Conservation (phyloP, 495 filamentous ascomycete genomes). For the Xylaria flabelliformis region DNA sequence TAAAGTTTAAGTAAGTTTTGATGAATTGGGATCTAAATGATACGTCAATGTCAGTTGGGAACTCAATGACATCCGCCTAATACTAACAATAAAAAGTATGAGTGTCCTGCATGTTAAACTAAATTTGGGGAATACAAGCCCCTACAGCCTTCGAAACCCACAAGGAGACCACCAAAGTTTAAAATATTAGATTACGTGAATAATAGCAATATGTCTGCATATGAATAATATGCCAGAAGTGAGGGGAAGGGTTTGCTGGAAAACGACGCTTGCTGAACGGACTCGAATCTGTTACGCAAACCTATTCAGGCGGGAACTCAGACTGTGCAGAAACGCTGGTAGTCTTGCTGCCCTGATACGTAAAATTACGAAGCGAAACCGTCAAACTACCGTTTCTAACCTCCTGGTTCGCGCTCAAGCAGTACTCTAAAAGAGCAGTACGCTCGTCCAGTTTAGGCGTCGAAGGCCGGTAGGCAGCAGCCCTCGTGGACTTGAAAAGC, state of each 20-base stretch:
- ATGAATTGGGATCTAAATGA: neutral
- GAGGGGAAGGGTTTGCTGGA: neutral
- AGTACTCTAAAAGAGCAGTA: neutral
- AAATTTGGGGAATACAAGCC: neutral
- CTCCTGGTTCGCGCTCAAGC: conserved; percentile 10
- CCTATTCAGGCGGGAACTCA: neutral
- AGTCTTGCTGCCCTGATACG: neutral
- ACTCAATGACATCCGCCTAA: neutral
- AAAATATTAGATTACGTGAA: neutral
- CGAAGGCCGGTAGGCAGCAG: conserved; percentile 9
- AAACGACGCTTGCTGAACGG: neutral
- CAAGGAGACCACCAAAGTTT: neutral
- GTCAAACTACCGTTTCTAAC: conserved; percentile 12
- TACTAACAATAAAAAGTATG: neutral
- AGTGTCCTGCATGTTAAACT: neutral
- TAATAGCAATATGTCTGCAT: neutral
- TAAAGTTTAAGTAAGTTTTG: neutral
- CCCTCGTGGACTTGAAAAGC: conserved; percentile 5
- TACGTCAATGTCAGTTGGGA: neutral
- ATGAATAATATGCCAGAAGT: neutral
- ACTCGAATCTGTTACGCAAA: neutral
- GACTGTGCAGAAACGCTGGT: neutral
- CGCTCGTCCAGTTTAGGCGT: neutral
- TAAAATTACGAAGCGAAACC: neutral
- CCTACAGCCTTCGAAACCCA: neutral